These are phyloP conservation scores for Acarospora socialis DNA, from an alignment of 2,329 filamentous ascomycete species.

Conservation along the genomic window DNA sequence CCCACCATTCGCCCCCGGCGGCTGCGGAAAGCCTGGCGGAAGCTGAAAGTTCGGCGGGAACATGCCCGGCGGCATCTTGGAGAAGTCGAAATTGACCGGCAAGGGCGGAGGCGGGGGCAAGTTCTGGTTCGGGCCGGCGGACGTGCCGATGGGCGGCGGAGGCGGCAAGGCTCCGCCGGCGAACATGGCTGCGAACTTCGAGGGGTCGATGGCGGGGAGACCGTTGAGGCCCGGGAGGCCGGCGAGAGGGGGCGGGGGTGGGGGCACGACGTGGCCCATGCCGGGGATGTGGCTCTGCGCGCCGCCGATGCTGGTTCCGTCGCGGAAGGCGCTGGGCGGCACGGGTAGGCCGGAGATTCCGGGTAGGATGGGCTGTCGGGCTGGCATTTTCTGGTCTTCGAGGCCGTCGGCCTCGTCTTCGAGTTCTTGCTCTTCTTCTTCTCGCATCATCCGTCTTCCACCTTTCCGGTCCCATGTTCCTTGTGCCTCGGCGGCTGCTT, in stretches of 20 bases:
- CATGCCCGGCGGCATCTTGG: conserved; percentile 16
- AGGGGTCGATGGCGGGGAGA: conserved; percentile 31
- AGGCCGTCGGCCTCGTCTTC: conserved; percentile 89
- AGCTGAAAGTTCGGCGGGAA: conserved; percentile 20
- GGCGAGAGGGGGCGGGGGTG: conserved; percentile 22
- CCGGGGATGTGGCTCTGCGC: conserved; percentile 37
- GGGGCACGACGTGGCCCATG: conserved; percentile 29
- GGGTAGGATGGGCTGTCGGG: conserved; percentile 39
- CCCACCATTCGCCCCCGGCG: conserved; percentile 29
- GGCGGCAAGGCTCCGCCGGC: conserved; percentile 33
- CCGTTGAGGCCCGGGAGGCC: conserved; percentile 20
- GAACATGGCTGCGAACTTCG: conserved; percentile 28
- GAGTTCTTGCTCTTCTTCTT: conserved; percentile 85
- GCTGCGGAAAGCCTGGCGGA: conserved; percentile 47
- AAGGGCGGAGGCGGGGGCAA: conserved; percentile 14
- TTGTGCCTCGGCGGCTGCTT: conserved; percentile 80
- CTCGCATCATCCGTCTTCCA: conserved; percentile 59
- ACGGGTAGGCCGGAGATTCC: conserved; percentile 34
- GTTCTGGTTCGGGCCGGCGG: conserved; percentile 12
- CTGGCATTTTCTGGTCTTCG: conserved; percentile 74
- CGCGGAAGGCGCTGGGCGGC: conserved; percentile 19
- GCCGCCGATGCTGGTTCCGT: conserved; percentile 12
- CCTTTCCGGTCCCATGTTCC: conserved; percentile 85
- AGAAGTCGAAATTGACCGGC: conserved; percentile 19
- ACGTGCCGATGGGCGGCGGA: conserved; percentile 13